These are phyloP conservation scores for Pleurotus djamor DNA, from an alignment of 768 basidiomycete genomes.

Conservation along the genomic window DNA sequence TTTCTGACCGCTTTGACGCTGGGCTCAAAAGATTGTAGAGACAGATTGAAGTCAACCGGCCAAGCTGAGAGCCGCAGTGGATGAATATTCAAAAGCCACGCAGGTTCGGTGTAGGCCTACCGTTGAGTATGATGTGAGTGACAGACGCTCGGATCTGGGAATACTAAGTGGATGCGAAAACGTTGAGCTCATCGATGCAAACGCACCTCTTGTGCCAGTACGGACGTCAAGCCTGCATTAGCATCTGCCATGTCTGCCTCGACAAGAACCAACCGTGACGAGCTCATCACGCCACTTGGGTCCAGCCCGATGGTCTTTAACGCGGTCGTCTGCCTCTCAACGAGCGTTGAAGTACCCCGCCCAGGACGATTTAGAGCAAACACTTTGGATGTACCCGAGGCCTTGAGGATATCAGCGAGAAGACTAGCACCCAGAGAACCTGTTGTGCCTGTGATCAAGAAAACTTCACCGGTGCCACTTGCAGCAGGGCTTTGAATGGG, in stretches of 20 bases:
- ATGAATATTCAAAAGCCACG: not conserved
- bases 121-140: constrained; percentile 27
- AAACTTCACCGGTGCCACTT: not conserved
- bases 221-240: constrained; percentile 4
- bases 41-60: constrained; percentile 47
- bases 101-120: constrained; percentile 12
- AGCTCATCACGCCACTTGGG: not conserved
- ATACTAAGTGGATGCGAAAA: not conserved
- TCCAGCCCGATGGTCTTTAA: not conserved
- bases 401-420: not conserved
- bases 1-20: constrained; percentile 36
- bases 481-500: not conserved
- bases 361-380: constrained; percentile 1
- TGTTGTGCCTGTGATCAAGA: constrained; percentile 8
- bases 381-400: not conserved
- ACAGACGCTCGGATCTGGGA: constrained; percentile 10
- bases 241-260: not conserved
- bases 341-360: not conserved
- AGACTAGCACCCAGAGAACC: constrained; percentile 8
- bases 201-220: constrained; percentile 16
- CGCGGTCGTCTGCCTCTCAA: not conserved
- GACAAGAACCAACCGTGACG: not conserved
- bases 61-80: constrained; percentile 26
- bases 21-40: constrained; percentile 40
- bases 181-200: not conserved